Conservation (phyloP, 2,329 filamentous ascomycete species). For the Fusarium avenaceum region DNA sequence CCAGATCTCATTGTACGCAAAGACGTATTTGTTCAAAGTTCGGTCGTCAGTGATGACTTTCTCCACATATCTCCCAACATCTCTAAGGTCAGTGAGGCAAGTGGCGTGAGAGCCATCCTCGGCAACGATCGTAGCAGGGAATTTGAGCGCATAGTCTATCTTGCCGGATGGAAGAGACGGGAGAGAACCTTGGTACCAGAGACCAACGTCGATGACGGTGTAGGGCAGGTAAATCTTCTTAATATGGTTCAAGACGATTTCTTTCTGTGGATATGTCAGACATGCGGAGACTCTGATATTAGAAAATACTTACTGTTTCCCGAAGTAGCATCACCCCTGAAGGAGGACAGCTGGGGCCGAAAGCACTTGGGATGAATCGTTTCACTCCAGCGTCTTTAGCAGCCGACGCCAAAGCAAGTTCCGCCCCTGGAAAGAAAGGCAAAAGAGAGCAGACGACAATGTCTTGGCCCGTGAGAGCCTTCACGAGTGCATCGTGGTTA, state of each 20-base stretch:
- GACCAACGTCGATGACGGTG: constrained; percentile 71
- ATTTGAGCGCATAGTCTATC: constrained; percentile 51
- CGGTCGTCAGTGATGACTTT: constrained; percentile 64
- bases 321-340: constrained; percentile 26
- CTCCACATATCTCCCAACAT: constrained; percentile 66
- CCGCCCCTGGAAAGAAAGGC: not conserved
- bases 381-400: constrained; percentile 36
- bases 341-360: constrained; percentile 26
- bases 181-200: constrained; percentile 65
- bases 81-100: constrained; percentile 63
- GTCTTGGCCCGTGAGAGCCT: constrained; percentile 24
- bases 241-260: constrained; percentile 64
- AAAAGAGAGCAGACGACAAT: constrained; percentile 28
- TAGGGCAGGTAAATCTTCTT: constrained; percentile 64
- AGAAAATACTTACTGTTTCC: constrained; percentile 9
- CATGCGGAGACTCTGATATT: fast-evolving
- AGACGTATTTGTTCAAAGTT: constrained; percentile 67
- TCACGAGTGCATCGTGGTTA: constrained; percentile 27
- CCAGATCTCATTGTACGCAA: constrained; percentile 62
- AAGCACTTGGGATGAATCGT: constrained; percentile 33
- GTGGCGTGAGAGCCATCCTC: constrained; percentile 61
- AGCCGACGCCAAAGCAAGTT: constrained; percentile 30
- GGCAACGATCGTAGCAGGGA: constrained; percentile 55
- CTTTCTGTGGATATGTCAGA: constrained; percentile 55
- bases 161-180: constrained; percentile 50